Conservation (phyloP, 345 rosid species). For the Moringa oleifera region DNA sequence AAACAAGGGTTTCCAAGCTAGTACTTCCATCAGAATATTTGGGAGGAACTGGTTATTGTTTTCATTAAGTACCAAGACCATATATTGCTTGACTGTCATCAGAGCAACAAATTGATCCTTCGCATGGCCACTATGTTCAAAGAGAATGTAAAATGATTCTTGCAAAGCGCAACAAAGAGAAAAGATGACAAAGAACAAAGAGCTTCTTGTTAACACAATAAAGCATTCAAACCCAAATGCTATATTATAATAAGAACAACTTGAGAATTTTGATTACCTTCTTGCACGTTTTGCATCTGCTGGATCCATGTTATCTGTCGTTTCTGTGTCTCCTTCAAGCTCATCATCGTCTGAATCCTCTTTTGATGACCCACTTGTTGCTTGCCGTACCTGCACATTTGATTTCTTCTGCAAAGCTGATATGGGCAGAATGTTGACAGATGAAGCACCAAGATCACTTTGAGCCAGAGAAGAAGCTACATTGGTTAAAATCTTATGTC, state of each 20-base stretch:
- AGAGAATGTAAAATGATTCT: background rate
- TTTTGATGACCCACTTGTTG: conserved; percentile 86
- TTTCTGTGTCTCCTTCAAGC: conserved; percentile 82
- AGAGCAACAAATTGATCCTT: conserved; percentile 8
- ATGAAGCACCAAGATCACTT: conserved; percentile 35
- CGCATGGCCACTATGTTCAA: background rate
- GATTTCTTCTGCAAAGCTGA: conserved; percentile 33
- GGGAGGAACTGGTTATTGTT: background rate
- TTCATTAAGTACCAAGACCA: conserved; percentile 3
- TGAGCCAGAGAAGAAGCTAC: conserved; percentile 38
- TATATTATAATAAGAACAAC: conserved; percentile 8
- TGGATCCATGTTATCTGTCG: conserved; percentile 50
- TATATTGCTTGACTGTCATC: background rate
- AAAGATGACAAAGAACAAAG: background rate
- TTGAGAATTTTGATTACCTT: conserved; percentile 36
- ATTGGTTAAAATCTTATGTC: conserved; percentile 14
- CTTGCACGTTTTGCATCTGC: conserved; percentile 60
- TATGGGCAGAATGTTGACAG: conserved; percentile 27
- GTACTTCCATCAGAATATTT: background rate
- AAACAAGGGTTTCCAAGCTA: background rate
- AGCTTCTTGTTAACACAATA: background rate
- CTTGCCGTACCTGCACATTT: conserved; percentile 52
- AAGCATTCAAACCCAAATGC: conserved; percentile 5
- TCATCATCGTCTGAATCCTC: conserved; percentile 91
- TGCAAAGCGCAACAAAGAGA: background rate